Evolutionary conservation across 176 grass and related monocot genomes (phyloP), one percentile per base, ranked within the genome.

Genomic region (Tuctoria greenei): DNA sequence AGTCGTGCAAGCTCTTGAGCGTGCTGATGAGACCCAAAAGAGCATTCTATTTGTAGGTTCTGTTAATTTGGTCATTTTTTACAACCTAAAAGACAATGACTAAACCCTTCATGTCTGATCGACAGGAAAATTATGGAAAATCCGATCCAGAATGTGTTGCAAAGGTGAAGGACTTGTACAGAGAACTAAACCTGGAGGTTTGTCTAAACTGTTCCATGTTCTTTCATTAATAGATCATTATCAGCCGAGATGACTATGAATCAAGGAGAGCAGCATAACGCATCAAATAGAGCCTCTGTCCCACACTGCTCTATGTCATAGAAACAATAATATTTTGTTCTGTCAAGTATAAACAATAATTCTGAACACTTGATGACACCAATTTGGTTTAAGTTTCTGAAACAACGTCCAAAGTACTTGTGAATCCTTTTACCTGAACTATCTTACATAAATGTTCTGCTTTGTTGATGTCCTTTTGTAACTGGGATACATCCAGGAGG

Each of bases 111-210:
- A 61, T 70, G 24, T 52, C 7, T 85, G 80, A 12, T 18, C 25
- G 31, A 66, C 82, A 92, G 95, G 91, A 95, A 77, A 92, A 92
- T 71, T 99, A 99, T 81, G 95, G 95, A 73, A 95, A 99, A 70
- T 26, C 84, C 24, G 84, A 95, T 71, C 79, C 86, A 10, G 70
- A 12, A 7, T 88, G 85, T 90, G 91, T 99, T 92, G 91, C 86
- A 74, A 99, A 95, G 76, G 95, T 99, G 84, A 99, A 99, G 70
- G 80, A 36, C 79, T 59, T 99, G 79, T 99, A 99, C 75, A 90
- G 79, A 67, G 89, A 99, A 65, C 91, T 99, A 45, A 74, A 90
- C 66, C 87, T 99, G 52, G 82, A 99, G 95, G 95, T 99, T 84
- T 88, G 75, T 60, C 47, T 61, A 50, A 20, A 69, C 16, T 24